Base-by-base conservation (phyloP, 2,329 filamentous ascomycete genomes). In the Aspergillus candidus region DNA sequence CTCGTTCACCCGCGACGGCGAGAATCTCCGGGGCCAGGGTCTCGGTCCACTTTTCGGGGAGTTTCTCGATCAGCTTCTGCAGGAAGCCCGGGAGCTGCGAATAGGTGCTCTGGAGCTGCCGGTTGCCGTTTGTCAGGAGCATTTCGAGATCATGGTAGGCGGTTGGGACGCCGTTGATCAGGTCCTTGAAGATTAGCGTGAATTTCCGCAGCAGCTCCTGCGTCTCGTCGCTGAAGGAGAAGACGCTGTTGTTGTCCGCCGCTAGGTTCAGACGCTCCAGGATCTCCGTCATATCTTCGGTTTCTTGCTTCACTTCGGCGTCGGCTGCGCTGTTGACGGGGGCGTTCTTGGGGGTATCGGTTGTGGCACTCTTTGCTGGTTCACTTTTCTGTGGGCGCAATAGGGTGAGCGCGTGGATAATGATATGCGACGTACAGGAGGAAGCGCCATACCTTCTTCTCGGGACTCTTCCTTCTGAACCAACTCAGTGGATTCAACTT, bases 91-190 rank as follows among this genome's bases (percentile, higher is more conserved):
- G 91, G 35, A 97, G 77, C 51, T 82, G 69, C 13, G 74, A 73
- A 58, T 80, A 84, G 48, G 82, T 78, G 51, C 78, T 76, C 57
- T 83, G 78, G 13, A 85, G 65, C 51, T 82, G 76, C n/a, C 72
- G 68, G 49, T 82, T 79, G n/a, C 77, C 79, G 43, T 80, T 78
- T 8, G 73, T 80, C 51, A 84, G 71, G 13, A 84, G 72, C 60
- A 76, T 78, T 56, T 83, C 81, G n/a, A 98, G 82, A 63, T 98
- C 93, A 60, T 85, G 78, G 66, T 94, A 95, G 3, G 93, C 93
- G 0, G 91, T 96, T 3, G 93, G 93, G 2, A 88, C 93, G 49
- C 93, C 93, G 62, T 89, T 90, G 58, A 93, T 80, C 12, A 96
- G 78, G 63, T 98, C 93, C 62, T 91, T 93, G 60, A 98, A 85